These are phyloP conservation scores for Boletellus ananas DNA, from an alignment of 768 basidiomycete species.

Conservation along the genomic window DNA sequence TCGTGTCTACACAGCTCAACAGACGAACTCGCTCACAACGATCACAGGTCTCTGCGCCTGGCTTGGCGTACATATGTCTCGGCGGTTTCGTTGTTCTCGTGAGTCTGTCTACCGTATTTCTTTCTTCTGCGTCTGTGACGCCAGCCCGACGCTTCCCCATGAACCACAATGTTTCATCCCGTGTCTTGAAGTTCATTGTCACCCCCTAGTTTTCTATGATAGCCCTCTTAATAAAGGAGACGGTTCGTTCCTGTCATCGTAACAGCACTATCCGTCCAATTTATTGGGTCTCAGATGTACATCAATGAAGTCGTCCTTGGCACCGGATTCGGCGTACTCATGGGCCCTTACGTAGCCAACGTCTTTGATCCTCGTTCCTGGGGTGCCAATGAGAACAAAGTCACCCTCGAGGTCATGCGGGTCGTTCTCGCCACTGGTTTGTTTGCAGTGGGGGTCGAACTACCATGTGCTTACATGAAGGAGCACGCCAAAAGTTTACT, in stretches of 20 bases:
- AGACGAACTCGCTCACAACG: slow-evolving; percentile 24
- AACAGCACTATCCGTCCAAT: not conserved
- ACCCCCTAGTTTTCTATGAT: slow-evolving; percentile 71
- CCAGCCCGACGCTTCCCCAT: not conserved
- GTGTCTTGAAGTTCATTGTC: not conserved
- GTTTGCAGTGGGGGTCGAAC: slow-evolving; percentile 93
- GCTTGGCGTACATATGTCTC: slow-evolving; percentile 59
- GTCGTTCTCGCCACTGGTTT: slow-evolving; percentile 88
- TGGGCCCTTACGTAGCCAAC: slow-evolving; percentile 69
- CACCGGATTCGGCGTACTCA: slow-evolving; percentile 56
- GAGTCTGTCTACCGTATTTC: slow-evolving; percentile 6
- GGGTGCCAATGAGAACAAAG: slow-evolving; percentile 47
- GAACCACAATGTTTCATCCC: not conserved
- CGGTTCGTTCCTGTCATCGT: slow-evolving; percentile 36
- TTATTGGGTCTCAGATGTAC: slow-evolving; percentile 50
- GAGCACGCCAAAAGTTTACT: slow-evolving; percentile 70
- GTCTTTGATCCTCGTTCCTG: slow-evolving; percentile 78
- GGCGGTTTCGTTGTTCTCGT: slow-evolving; percentile 55
- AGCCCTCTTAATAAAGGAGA: slow-evolving; percentile 80
- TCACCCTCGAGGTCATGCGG: slow-evolving; percentile 86
- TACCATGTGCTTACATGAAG: slow-evolving; percentile 81
- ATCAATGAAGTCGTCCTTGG: slow-evolving; percentile 94
- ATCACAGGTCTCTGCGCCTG: slow-evolving; percentile 46
- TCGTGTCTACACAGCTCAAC: not conserved
- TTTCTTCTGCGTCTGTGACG: not conserved